These are phyloP conservation scores for Capsicum rhomboideum DNA, from an alignment of 257 asterid species.

Conservation along the genomic window DNA sequence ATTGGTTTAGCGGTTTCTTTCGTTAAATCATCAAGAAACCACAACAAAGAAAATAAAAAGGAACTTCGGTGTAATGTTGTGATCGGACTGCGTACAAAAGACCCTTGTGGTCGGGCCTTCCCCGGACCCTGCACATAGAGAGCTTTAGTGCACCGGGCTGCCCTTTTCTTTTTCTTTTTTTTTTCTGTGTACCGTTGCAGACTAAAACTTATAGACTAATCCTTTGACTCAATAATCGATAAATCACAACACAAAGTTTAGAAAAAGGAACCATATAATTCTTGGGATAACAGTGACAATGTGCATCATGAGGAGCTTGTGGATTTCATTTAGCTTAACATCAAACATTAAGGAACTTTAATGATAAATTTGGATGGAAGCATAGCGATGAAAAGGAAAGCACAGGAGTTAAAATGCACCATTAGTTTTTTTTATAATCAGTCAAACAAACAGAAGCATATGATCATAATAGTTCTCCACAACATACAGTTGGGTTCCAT, in stretches of 20 bases:
- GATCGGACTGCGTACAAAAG: too few relatives aligned
- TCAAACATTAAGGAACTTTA: neutral
- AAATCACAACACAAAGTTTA: neutral
- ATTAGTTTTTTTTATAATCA: neutral
- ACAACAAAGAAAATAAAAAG: neutral
- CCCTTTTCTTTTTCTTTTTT: too few relatives aligned
- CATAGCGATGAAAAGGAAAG: neutral
- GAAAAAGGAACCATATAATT: neutral
- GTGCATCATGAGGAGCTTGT: neutral
- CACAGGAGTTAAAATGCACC: neutral
- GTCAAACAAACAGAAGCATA: neutral
- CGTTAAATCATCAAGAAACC: neutral
- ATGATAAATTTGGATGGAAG: neutral
- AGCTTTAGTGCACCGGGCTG: too few relatives aligned
- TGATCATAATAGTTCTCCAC: constrained; percentile 14
- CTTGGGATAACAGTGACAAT: neutral
- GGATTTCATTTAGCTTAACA: neutral
- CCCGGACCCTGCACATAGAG: too few relatives aligned
- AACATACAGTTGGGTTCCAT: constrained; percentile 90
- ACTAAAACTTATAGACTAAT: neutral
- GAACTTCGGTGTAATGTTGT: neutral
- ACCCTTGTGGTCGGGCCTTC: too few relatives aligned
- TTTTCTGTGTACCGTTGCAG: too few relatives aligned
- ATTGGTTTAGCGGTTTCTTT: neutral
- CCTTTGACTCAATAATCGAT: neutral